phyloP scores from a whole-genome alignment of 1,284 basidiomycete genomes.

The Boletus chippewaensis region DNA sequence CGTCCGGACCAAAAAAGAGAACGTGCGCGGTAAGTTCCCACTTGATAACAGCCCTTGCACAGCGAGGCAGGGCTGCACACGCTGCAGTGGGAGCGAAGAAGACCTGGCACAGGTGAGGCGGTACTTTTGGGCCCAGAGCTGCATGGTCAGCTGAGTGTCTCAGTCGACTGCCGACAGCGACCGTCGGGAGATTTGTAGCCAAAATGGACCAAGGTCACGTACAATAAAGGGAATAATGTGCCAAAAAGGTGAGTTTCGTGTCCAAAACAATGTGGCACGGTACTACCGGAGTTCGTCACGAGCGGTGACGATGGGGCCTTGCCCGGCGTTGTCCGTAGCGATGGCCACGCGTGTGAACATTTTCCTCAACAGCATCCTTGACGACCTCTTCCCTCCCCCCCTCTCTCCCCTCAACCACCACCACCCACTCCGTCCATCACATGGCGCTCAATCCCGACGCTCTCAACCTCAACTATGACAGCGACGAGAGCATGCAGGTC shows the following conservation, averaged over 20 bases:
- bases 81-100: constrained; percentile 8
- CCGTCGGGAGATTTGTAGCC: constrained; percentile 15
- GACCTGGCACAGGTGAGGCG: no score
- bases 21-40: no score
- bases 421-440: constrained; percentile 26
- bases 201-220: background rate
- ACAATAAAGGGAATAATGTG: constrained; percentile 11
- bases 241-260: constrained; percentile 25
- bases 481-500: constrained; percentile 41
- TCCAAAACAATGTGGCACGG: constrained; percentile 30
- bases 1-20: constrained; percentile 21
- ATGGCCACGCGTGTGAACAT: constrained; percentile 65
- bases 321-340: constrained; percentile 66
- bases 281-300: constrained; percentile 38
- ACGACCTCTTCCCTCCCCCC: constrained; percentile 41
- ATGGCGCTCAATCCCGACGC: constrained; percentile 35
- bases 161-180: background rate
- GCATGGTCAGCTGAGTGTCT: background rate
- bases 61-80: constrained; percentile 1
- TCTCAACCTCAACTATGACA: constrained; percentile 34
- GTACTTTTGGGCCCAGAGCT: background rate
- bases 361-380: constrained; percentile 59
- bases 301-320: constrained; percentile 61
- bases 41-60: no score
- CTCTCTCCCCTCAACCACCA: constrained; percentile 31